Evolutionary conservation across 2,329 filamentous ascomycete species (phyloP).

Genomic region (Graphiopsis chlorocephala): DNA sequence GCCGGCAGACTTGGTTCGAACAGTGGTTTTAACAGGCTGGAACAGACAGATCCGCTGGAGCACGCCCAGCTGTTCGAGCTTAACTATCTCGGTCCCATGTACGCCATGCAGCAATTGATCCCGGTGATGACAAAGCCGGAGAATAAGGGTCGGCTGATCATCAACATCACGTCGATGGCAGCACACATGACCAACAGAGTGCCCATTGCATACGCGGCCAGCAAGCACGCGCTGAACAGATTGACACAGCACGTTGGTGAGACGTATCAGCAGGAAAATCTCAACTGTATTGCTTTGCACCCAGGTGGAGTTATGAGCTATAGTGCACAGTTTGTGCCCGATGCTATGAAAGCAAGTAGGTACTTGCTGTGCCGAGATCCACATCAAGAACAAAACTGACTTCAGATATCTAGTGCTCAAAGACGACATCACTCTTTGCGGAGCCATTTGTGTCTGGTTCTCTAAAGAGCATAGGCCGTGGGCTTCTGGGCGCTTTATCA

Average conservation of each 20-base stretch:
- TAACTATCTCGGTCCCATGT: slow-evolving; percentile 11
- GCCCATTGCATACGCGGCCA: slow-evolving; percentile 19
- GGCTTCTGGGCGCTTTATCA: slow-evolving; percentile 18
- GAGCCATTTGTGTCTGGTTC: slow-evolving; percentile 20
- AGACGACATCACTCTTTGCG: slow-evolving; percentile 19
- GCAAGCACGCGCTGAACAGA: slow-evolving; percentile 20
- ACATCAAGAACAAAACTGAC: not conserved
- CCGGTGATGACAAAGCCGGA: not conserved
- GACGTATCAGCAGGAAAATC: slow-evolving; percentile 14
- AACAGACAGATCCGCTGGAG: slow-evolving; percentile 4
- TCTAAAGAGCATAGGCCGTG: slow-evolving; percentile 17
- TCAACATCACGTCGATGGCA: slow-evolving; percentile 21
- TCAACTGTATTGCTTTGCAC: slow-evolving; percentile 20
- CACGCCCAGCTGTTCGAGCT: slow-evolving; percentile 11
- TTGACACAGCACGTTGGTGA: slow-evolving; percentile 19
- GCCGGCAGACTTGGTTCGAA: slow-evolving; percentile 18
- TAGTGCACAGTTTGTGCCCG: slow-evolving; percentile 1
- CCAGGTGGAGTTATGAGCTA: slow-evolving; percentile 19
- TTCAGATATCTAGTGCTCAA: slow-evolving; percentile 3
- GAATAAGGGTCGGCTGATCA: slow-evolving; percentile 9
- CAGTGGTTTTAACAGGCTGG: slow-evolving; percentile 4
- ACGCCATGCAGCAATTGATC: slow-evolving; percentile 9
- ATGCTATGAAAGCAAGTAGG: slow-evolving; percentile 9
- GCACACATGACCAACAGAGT: slow-evolving; percentile 18
- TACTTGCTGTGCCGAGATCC: not conserved